These are phyloP conservation scores for Penium margaritaceum DNA, from an alignment of 139 green algal genomes.

Conservation along the genomic window DNA sequence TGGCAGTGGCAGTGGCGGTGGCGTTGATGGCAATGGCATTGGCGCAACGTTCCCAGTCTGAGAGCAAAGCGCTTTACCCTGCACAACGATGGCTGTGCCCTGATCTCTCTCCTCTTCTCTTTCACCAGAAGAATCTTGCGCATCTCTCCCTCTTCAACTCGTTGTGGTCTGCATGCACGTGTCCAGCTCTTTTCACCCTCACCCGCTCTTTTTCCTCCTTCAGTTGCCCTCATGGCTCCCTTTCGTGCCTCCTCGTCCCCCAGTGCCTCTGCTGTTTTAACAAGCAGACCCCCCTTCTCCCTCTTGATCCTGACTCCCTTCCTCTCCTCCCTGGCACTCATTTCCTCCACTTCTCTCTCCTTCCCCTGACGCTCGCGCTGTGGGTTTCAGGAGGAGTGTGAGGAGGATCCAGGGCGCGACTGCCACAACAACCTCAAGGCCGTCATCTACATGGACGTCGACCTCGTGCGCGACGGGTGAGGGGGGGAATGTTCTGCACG, in stretches of 20 bases:
- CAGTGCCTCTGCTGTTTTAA: not conserved
- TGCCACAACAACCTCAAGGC: slow-evolving; percentile 16
- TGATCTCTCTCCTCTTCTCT: not conserved
- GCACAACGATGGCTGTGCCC: not conserved
- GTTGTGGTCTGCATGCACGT: too few relatives aligned
- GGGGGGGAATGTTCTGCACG: not conserved
- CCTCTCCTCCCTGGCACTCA: not conserved
- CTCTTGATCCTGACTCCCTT: not conserved
- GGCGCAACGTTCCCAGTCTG: not conserved
- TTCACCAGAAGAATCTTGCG: not conserved
- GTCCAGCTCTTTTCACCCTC: not conserved
- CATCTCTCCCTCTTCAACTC: not conserved
- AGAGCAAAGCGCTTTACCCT: too few relatives aligned
- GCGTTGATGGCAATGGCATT: not conserved
- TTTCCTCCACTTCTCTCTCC: not conserved
- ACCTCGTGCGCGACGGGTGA: slow-evolving; percentile 22
- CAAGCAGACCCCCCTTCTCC: not conserved
- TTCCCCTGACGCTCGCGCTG: not conserved
- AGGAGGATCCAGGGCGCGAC: not conserved
- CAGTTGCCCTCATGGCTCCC: not conserved
- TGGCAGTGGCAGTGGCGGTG: not conserved
- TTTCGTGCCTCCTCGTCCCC: not conserved
- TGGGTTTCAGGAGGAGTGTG: not conserved
- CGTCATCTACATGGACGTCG: slow-evolving; percentile 3
- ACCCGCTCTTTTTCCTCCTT: not conserved